Conservation (phyloP, 441 rosid species). For the Croton laevigatus region DNA sequence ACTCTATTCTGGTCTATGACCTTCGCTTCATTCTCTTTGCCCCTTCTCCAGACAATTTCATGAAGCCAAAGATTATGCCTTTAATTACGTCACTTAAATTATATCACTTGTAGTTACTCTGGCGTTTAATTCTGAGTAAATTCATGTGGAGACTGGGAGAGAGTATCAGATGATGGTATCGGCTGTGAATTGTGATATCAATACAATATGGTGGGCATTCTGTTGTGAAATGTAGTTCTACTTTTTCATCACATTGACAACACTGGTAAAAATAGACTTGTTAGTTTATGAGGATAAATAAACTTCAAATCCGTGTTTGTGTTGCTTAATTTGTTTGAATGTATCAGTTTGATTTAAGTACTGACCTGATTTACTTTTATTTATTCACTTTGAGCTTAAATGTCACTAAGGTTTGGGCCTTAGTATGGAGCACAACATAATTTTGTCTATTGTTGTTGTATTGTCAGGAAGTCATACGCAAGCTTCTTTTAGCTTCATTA, state of each 20-base stretch:
- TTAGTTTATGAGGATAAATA: background rate
- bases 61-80: background rate
- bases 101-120: background rate
- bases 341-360: background rate
- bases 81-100: background rate
- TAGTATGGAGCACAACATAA: background rate
- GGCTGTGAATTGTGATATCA: background rate
- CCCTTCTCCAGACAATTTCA: background rate
- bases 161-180: background rate
- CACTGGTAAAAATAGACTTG: background rate
- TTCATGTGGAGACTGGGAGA: background rate
- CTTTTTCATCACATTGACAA: background rate
- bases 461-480: conserved; percentile 71
- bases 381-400: background rate
- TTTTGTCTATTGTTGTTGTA: conserved; percentile 13
- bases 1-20: background rate
- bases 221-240: background rate
- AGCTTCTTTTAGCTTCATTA: conserved; percentile 62
- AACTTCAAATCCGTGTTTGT: background rate
- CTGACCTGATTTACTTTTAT: background rate
- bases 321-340: background rate
- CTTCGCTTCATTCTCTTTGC: no score
- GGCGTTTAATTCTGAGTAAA: background rate
- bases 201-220: background rate
- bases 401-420: background rate